These are phyloP conservation scores for button mushroom (Agaricus bisporus) DNA, from an alignment of 768 basidiomycete genomes.

Conservation along the genomic window DNA sequence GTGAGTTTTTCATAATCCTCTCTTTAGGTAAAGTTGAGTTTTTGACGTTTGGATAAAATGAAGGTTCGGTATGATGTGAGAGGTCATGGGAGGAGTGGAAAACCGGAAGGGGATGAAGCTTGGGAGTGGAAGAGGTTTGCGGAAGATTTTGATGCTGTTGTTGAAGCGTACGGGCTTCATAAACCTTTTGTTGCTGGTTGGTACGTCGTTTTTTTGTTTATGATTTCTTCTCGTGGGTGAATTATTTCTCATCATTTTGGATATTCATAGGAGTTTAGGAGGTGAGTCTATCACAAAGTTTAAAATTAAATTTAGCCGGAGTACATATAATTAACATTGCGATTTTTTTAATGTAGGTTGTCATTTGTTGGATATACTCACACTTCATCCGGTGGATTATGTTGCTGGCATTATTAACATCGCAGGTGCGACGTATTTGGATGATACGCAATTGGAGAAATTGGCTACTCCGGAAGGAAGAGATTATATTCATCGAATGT, in stretches of 20 bases:
- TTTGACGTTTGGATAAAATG: background rate
- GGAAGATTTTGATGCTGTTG: constrained; percentile 26
- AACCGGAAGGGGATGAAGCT: constrained; percentile 19
- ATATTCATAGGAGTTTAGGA: constrained; percentile 24
- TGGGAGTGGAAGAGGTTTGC: constrained; percentile 24
- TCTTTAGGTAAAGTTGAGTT: background rate
- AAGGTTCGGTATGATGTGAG: constrained; percentile 30
- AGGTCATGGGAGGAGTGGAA: constrained; percentile 29
- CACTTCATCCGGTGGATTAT: background rate
- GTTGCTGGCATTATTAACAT: constrained; percentile 1
- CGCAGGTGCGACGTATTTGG: background rate
- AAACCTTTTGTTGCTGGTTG: constrained; percentile 26
- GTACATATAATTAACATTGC: no score
- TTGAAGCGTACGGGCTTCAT: constrained; percentile 22
- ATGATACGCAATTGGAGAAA: background rate
- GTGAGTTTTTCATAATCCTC: constrained; percentile 16
- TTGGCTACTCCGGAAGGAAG: background rate
- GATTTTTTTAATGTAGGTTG: background rate
- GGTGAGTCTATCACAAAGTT: constrained; percentile 13
- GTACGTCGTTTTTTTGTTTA: constrained; percentile 14
- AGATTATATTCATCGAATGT: background rate
- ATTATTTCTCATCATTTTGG: background rate
- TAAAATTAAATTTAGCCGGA: no score
- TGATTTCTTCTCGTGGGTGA: background rate
- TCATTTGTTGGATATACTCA: constrained; percentile 1